Percentiles rank a stretch among this genome's conserved stretches.
These are phyloP conservation scores for Wakefieldia striispora DNA, from an alignment of 768 basidiomycete species.

Conservation along the genomic window DNA sequence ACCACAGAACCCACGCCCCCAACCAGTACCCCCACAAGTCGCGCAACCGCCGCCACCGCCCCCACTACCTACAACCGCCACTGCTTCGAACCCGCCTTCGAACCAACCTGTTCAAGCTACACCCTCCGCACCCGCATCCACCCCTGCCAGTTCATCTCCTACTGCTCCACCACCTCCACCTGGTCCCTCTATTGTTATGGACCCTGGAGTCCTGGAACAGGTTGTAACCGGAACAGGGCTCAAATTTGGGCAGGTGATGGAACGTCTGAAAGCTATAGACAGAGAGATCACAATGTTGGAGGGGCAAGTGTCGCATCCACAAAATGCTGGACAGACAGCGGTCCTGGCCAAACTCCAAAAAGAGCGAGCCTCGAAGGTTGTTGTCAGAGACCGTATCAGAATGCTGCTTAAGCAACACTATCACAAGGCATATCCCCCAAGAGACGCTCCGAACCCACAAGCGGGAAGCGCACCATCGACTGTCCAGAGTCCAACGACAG, in stretches of 20 bases:
- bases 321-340: constrained; percentile 16
- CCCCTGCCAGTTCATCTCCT: constrained; percentile 8
- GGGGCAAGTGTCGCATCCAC: constrained; percentile 10
- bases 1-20: constrained; percentile 21
- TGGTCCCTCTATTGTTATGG: constrained; percentile 8
- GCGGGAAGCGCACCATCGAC: not conserved
- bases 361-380: constrained; percentile 3
- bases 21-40: constrained; percentile 17
- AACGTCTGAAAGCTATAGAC: constrained; percentile 18
- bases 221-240: constrained; percentile 3
- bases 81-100: constrained; percentile 7
- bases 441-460: constrained; percentile 9
- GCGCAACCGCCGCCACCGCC: constrained; percentile 8
- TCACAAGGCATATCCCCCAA: constrained; percentile 11
- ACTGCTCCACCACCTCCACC: constrained; percentile 6
- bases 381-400: constrained; percentile 12
- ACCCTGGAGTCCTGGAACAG: constrained; percentile 16
- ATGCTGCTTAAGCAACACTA: constrained; percentile 12
- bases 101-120: constrained; percentile 7
- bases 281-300: constrained; percentile 16
- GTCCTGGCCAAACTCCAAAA: constrained; percentile 14
- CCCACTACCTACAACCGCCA: constrained; percentile 3
- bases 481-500: constrained; percentile 3
- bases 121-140: constrained; percentile 4
- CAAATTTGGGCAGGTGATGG: constrained; percentile 25